Base-by-base conservation (phyloP, 768 basidiomycete species). In the Mycena epipterygia region DNA sequence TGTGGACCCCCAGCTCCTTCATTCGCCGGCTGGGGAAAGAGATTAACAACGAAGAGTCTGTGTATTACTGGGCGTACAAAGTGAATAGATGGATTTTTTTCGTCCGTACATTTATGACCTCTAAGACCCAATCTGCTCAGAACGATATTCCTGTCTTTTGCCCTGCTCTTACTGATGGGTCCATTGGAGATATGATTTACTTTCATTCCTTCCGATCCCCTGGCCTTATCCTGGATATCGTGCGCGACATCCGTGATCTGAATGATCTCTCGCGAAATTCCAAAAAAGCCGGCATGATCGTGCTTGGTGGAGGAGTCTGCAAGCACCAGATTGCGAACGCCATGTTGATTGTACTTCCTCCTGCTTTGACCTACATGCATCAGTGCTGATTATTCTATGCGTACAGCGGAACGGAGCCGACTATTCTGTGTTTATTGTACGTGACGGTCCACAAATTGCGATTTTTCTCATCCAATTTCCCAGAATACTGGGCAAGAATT, bases 301-400 rank as follows among this genome's bases (percentile, higher is more conserved):
- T 99, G 61, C 89, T 99, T 16, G 98, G 98, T 11, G 98, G 98
- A 3, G 98, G 98, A 1, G 96, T 99, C 13, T 99, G 97, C 84
- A 99, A 99, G 80, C 98, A 99, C 79, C 98, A 99, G 78, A 98
- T 99, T 65, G 97, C 97, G n/a, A 99, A 99, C 78, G 96, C 97
- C 2, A 98, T 99, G 98, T 85, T 99, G 27, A 98, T 99, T 78
- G 97, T 98, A 81, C 81, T 89, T 69, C 64, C 23, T 61, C 16
- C 19, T 58, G 42, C 35, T 67, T 64, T 21, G 37, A 27, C 17
- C 14, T 35, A 59, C 65, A 9, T 41, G 59, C 4, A n/a, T 12
- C 25, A 48, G 29, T 73, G 42, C 61, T 72, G 27, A 72, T 35
- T 67, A 8, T 9, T 21, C 51, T 68, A 27, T 68, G 65, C 9